Evolutionary conservation across 1,284 basidiomycete genomes (phyloP).

Genomic region (Cryptococcus floricola): DNA sequence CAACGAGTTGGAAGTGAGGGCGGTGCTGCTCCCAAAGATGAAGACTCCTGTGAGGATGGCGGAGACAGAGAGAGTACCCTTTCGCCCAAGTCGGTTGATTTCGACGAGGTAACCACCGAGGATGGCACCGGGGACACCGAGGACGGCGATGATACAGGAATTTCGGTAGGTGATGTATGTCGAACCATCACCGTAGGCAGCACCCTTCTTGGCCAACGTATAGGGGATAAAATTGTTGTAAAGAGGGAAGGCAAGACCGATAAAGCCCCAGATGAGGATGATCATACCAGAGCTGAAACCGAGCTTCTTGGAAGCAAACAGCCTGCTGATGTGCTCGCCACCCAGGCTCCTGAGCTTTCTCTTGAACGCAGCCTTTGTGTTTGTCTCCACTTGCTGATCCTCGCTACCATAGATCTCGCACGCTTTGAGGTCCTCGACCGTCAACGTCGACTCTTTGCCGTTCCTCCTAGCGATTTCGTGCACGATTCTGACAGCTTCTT

Average conservation of each 20-base stretch:
- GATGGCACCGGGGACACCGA: conserved; percentile 60
- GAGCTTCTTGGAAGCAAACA: conserved; percentile 56
- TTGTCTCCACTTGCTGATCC: conserved; percentile 5
- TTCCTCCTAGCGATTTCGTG: conserved; percentile 56
- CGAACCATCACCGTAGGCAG: conserved; percentile 38
- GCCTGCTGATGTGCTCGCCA: conserved; percentile 54
- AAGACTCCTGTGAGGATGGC: conserved; percentile 58
- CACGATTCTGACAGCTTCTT: conserved; percentile 56
- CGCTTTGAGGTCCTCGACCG: conserved; percentile 52
- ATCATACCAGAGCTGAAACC: conserved; percentile 56
- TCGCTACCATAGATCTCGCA: conserved; percentile 24
- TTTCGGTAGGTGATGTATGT: conserved; percentile 55
- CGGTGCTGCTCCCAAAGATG: conserved; percentile 62
- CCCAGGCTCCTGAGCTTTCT: conserved; percentile 50
- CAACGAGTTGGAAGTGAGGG: conserved; percentile 53
- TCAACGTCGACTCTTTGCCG: conserved; percentile 53
- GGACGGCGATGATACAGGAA: conserved; percentile 50
- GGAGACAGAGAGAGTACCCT: conserved; percentile 55
- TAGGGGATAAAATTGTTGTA: conserved; percentile 56
- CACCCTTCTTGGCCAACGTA: conserved; percentile 51
- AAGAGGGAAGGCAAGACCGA: conserved; percentile 62
- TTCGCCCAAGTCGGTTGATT: conserved; percentile 53
- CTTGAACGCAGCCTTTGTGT: conserved; percentile 22
- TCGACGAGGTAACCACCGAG: conserved; percentile 60
- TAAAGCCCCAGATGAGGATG: conserved; percentile 58